Base-by-base conservation (phyloP, 352 stramenopile species). In the Pythium rhizo-oryzae region DNA sequence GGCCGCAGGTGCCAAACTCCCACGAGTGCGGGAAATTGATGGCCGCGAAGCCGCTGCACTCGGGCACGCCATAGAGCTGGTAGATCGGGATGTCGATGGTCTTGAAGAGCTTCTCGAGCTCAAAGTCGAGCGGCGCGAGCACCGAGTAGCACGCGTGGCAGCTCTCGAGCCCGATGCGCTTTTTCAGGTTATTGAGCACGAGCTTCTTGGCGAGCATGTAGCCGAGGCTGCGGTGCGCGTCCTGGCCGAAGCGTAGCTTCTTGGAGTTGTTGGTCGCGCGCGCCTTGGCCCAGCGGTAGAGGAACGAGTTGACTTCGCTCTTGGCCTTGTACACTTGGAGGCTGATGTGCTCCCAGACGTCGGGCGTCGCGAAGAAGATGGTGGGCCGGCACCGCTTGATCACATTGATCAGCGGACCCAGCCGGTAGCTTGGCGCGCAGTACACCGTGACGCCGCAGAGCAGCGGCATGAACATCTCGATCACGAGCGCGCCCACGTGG, bases 71-170 rank as follows among this genome's bases (percentile, higher is more conserved):
- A 58, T 87, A 90, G 15, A 92, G 72, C 65, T 92, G 84, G 64
- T 93, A 95, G 35, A 95, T 88, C 9, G 87, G 87, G 5, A 91
- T 82, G 67, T 93, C 87, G 37, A 94, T 88, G 1, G 82, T 93
- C 74, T 91, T 90, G 62, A 94, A 94, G 1, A 94, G 75, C 65
- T 82, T 82, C 56, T 91, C 83, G 6, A 92, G 82, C 65, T 93
- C 85, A 41, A 93, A 93, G 53, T 92, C 83, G 12, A 95, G 72
- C 43, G 85, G 83, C 41, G 87, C 84, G 21, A 94, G 70, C 44
- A 96, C 69, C 18, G 85, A 92, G 63, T 88, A 93, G 69, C 87
- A 96, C 21, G 81, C 75, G 11, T 77, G 76, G 56, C 84, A 93
- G 57, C 84, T 88, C 74, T 91, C 80, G 16, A 95, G 71, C 9